These are phyloP conservation scores for Aureobasidium lini DNA, from an alignment of 2,329 filamentous ascomycete species.

Conservation along the genomic window DNA sequence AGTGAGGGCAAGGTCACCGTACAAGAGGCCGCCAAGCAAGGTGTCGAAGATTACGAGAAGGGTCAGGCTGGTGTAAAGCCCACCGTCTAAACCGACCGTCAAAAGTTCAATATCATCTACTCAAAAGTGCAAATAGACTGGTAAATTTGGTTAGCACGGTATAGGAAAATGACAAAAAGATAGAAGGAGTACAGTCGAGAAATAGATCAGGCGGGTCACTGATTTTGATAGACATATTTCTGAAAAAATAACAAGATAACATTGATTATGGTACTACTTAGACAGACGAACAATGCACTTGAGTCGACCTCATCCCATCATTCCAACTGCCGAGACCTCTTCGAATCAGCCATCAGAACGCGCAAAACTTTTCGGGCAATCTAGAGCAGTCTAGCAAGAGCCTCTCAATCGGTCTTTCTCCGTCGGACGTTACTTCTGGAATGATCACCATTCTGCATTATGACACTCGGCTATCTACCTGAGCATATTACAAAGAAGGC, in stretches of 20 bases:
- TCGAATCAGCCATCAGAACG: too few species aligned
- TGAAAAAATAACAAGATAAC: not conserved
- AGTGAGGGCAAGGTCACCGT: slow-evolving; percentile 63
- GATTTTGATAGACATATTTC: not conserved
- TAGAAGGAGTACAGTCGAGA: not conserved
- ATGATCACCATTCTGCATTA: too few species aligned
- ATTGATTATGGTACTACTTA: not conserved
- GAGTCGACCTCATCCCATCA: too few species aligned
- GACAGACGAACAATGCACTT: too few species aligned
- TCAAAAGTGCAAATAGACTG: not conserved
- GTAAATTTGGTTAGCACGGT: not conserved
- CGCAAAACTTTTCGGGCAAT: too few species aligned
- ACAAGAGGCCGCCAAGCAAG: slow-evolving; percentile 57
- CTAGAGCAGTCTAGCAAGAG: too few species aligned
- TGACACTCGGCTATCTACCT: too few species aligned
- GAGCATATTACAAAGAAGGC: too few species aligned
- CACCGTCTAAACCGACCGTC: not conserved
- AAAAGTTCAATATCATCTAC: not conserved
- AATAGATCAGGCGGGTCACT: not conserved
- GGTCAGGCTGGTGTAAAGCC: slow-evolving; percentile 32
- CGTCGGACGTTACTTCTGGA: too few species aligned
- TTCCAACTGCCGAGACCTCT: too few species aligned
- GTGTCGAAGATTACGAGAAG: slow-evolving; percentile 40
- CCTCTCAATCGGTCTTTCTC: too few species aligned
- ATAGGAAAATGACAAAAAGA: not conserved